A percentile compares a stretch with the other conserved stretches of the same genome.
phyloP scores from a whole-genome alignment of 306 rosid species.

The Dalbergia cultrata region DNA sequence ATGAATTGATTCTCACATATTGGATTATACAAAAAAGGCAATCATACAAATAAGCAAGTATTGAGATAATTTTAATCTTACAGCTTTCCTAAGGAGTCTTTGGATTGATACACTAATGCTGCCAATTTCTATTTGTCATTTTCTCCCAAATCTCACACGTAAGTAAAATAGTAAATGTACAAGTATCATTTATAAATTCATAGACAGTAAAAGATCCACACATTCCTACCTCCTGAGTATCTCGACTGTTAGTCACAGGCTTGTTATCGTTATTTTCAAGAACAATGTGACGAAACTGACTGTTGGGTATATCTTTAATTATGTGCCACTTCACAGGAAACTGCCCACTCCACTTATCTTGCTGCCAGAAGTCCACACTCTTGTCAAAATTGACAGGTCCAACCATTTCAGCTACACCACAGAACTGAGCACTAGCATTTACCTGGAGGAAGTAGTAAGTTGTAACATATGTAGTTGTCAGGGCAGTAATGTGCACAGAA shows the following conservation, averaged over 20 bases:
- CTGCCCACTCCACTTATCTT: slow-evolving; percentile 95
- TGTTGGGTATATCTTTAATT: slow-evolving; percentile 85
- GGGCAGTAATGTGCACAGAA: slow-evolving; percentile 28
- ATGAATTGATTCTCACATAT: too few species aligned
- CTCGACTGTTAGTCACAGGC: slow-evolving; percentile 95
- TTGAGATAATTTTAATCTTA: too few species aligned
- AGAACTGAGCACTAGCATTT: slow-evolving; percentile 94
- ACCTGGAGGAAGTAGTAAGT: slow-evolving; percentile 59
- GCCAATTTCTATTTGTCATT: slow-evolving; percentile 10
- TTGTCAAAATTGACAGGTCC: slow-evolving; percentile 93
- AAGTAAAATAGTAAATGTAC: slow-evolving; percentile 22
- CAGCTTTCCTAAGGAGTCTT: not conserved
- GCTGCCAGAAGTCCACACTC: slow-evolving; percentile 91
- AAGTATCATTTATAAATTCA: slow-evolving; percentile 31
- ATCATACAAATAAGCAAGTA: too few species aligned
- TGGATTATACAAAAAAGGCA: too few species aligned
- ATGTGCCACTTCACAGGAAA: slow-evolving; percentile 90
- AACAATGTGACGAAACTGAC: slow-evolving; percentile 87
- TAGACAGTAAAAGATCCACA: slow-evolving; percentile 18
- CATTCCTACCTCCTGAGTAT: slow-evolving; percentile 85
- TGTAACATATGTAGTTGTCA: slow-evolving; percentile 12
- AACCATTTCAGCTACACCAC: slow-evolving; percentile 94
- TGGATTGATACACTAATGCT: slow-evolving; percentile 4
- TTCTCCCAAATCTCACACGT: slow-evolving; percentile 7
- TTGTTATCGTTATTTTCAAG: slow-evolving; percentile 92